Evolutionary conservation across 495 filamentous ascomycete species (phyloP).

Genomic region (Aspergillus sparsus): DNA sequence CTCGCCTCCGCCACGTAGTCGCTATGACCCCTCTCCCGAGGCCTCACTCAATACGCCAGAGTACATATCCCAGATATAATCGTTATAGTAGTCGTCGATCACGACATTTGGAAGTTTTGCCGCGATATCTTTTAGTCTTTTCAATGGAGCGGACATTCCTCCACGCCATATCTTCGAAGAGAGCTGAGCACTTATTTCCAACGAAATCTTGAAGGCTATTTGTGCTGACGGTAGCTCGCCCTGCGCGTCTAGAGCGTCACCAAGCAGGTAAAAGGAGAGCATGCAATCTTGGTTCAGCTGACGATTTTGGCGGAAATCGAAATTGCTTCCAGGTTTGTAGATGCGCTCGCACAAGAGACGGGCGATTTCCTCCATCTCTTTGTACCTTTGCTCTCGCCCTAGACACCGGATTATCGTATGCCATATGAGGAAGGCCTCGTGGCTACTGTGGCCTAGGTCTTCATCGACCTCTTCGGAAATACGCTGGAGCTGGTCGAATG

Average conservation of each 20-base stretch:
- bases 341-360: background rate
- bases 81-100: too few relatives aligned
- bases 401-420: conserved; percentile 6
- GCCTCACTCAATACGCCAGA: too few relatives aligned
- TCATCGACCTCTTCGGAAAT: background rate
- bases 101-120: conserved; percentile 3
- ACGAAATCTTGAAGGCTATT: background rate
- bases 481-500: background rate
- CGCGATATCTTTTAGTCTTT: conserved; percentile 1
- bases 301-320: conserved; percentile 3
- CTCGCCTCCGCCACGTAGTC: too few relatives aligned
- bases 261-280: conserved; percentile 1
- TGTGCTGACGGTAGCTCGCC: background rate
- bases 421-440: conserved; percentile 5
- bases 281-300: background rate
- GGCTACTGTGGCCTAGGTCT: conserved; percentile 1
- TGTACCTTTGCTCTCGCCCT: conserved; percentile 1
- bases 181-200: background rate
- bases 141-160: conserved; percentile 3
- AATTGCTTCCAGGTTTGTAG: background rate
- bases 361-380: conserved; percentile 2
- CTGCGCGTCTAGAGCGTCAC: conserved; percentile 3
- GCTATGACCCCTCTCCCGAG: too few relatives aligned
- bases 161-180: background rate
- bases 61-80: too few relatives aligned